Evolutionary conservation across 805 yeast genomes (phyloP).

Genomic region (Clavispora santaluciae): DNA sequence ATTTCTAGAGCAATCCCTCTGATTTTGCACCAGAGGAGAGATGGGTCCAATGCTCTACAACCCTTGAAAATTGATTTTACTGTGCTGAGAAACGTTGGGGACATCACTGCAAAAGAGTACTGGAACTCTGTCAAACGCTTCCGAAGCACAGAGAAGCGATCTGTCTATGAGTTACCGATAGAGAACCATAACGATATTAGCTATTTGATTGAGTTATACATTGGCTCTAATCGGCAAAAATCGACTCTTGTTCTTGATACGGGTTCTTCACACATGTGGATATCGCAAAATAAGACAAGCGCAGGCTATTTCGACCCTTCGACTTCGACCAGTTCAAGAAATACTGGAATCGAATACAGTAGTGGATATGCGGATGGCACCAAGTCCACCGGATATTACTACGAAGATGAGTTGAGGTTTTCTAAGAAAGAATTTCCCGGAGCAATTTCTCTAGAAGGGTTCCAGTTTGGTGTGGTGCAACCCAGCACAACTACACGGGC

Average conservation of each 20-base stretch:
- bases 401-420: slow-evolving; percentile 8
- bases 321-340: slow-evolving; percentile 3
- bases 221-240: slow-evolving; percentile 12
- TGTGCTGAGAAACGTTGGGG: slow-evolving; percentile 3
- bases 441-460: slow-evolving; percentile 1
- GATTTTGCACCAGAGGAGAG: not conserved
- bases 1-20: not conserved
- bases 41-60: not conserved
- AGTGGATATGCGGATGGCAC: slow-evolving; percentile 8
- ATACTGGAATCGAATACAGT: slow-evolving; percentile 6
- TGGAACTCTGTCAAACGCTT: not conserved
- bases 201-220: slow-evolving; percentile 9
- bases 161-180: not conserved
- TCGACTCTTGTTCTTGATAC: slow-evolving; percentile 34
- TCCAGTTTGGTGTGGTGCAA: slow-evolving; percentile 9
- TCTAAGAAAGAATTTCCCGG: not conserved
- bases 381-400: slow-evolving; percentile 7
- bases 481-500: not conserved
- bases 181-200: slow-evolving; percentile 6
- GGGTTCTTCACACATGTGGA: slow-evolving; percentile 41
- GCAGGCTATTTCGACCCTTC: not conserved
- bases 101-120: slow-evolving; percentile 2
- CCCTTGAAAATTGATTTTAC: slow-evolving; percentile 11
- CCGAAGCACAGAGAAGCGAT: not conserved
- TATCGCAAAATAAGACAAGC: slow-evolving; percentile 5